Conservation (phyloP, 2,329 filamentous ascomycete species). For the Dactylonectria macrodidyma region DNA sequence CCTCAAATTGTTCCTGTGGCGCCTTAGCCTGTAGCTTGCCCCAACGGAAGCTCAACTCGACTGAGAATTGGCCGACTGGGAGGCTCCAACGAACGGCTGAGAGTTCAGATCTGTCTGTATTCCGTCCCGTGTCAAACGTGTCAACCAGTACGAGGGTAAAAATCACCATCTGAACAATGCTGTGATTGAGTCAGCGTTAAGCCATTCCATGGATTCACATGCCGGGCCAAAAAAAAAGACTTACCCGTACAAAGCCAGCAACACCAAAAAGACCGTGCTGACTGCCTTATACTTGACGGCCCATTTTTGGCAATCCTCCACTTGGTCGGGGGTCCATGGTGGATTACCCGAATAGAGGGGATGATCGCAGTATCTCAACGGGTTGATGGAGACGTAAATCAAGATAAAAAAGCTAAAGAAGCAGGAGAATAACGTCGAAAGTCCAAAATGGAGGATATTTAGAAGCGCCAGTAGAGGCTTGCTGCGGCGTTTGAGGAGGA, state of each 20-base stretch:
- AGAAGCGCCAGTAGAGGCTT: not conserved
- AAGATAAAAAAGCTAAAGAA: not conserved
- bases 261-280: not conserved
- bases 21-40: not conserved
- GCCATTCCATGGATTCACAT: not conserved
- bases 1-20: not conserved
- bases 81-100: not conserved
- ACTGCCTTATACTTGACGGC: not conserved
- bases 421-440: not conserved
- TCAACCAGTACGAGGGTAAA: not conserved
- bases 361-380: not conserved
- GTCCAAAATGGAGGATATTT: not conserved
- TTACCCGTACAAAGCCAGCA: not conserved
- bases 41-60: not conserved
- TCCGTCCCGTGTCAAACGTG: not conserved
- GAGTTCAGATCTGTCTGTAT: not conserved
- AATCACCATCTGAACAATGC: not conserved
- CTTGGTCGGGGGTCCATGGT: not conserved
- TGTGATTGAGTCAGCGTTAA: not conserved
- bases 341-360: not conserved
- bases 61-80: not conserved
- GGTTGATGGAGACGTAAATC: not conserved
- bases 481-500: not conserved
- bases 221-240: not conserved
- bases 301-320: not conserved